phyloP scores from a whole-genome alignment of 2,329 filamentous ascomycete genomes.

The Podosphaera leucotricha region DNA sequence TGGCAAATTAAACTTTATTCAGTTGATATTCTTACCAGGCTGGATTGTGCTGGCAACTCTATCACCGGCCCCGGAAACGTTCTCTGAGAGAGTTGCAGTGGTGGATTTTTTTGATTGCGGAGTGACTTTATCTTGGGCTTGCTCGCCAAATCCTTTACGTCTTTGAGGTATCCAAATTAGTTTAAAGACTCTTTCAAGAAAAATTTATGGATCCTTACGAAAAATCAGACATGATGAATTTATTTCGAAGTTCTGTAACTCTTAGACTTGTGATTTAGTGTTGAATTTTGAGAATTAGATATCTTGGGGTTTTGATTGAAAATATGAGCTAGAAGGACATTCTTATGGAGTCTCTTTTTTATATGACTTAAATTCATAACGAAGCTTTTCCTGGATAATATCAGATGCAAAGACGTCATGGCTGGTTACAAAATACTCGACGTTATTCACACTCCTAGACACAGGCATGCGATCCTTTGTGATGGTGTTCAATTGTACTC shows the following conservation, averaged over 20 bases:
- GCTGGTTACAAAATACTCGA: too few species aligned
- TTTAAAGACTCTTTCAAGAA: not conserved
- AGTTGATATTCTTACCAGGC: conserved; percentile 15
- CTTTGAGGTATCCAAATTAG: conserved; percentile 7
- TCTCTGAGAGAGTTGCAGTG: conserved; percentile 18
- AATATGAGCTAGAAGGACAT: not conserved
- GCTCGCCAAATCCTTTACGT: conserved; percentile 26
- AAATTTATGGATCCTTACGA: conserved; percentile 12
- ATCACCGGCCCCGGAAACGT: conserved; percentile 21
- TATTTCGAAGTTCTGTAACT: conserved; percentile 3
- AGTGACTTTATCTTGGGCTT: conserved; percentile 25
- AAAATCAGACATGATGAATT: conserved; percentile 23
- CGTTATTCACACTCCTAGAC: too few species aligned
- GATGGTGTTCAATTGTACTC: not conserved
- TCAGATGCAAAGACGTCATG: not conserved
- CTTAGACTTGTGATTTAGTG: conserved; percentile 3
- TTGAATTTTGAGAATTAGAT: too few species aligned
- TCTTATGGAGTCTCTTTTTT: conserved; percentile 1
- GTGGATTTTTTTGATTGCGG: conserved; percentile 30
- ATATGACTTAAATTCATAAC: too few species aligned
- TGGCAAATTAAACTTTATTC: not conserved
- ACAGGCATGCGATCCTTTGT: too few species aligned
- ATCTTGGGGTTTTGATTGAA: not conserved
- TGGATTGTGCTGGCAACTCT: conserved; percentile 23
- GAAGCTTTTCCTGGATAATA: not conserved